Conservation (phyloP, 2,329 filamentous ascomycete species). For the Coniella vitis region DNA sequence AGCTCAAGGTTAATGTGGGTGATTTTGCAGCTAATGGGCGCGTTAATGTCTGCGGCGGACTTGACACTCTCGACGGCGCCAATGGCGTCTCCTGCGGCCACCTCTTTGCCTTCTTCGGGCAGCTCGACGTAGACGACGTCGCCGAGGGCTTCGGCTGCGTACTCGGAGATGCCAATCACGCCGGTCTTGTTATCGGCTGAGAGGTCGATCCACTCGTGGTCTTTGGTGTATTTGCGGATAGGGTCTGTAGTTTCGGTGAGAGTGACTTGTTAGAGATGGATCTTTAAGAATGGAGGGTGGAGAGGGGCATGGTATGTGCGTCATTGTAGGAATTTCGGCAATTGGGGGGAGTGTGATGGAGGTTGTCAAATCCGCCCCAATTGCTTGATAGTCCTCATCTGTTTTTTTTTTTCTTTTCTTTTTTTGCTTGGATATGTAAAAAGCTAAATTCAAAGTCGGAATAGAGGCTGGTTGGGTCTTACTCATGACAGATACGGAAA, state of each 20-base stretch:
- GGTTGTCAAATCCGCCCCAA: too few species aligned
- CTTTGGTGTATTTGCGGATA: slow-evolving; percentile 84
- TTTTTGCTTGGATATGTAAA: too few species aligned
- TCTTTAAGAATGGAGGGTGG: background rate
- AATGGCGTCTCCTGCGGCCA: slow-evolving; percentile 73
- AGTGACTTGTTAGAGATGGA: background rate
- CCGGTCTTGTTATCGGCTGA: slow-evolving; percentile 75
- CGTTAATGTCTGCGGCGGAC: slow-evolving; percentile 94
- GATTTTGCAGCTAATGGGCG: slow-evolving; percentile 74
- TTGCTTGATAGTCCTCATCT: too few species aligned
- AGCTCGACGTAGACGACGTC: slow-evolving; percentile 98
- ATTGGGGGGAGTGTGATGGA: background rate
- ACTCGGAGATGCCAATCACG: slow-evolving; percentile 78
- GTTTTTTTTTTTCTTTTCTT: too few species aligned
- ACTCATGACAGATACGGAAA: slow-evolving; percentile 41
- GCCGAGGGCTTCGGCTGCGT: slow-evolving; percentile 85
- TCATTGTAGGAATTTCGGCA: background rate
- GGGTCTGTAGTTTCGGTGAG: slow-evolving; percentile 44
- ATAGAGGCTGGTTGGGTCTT: slow-evolving; percentile 17
- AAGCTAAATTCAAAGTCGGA: too few species aligned
- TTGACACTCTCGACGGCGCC: slow-evolving; percentile 98
- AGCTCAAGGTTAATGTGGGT: slow-evolving; percentile 66
- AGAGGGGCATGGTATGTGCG: background rate
- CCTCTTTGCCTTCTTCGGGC: slow-evolving; percentile 61
- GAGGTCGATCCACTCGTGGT: slow-evolving; percentile 97